A percentile compares a stretch with the other conserved stretches of the same genome.
phyloP scores from a whole-genome alignment of 1,284 basidiomycete species.

The Cryptococcus sp. region DNA sequence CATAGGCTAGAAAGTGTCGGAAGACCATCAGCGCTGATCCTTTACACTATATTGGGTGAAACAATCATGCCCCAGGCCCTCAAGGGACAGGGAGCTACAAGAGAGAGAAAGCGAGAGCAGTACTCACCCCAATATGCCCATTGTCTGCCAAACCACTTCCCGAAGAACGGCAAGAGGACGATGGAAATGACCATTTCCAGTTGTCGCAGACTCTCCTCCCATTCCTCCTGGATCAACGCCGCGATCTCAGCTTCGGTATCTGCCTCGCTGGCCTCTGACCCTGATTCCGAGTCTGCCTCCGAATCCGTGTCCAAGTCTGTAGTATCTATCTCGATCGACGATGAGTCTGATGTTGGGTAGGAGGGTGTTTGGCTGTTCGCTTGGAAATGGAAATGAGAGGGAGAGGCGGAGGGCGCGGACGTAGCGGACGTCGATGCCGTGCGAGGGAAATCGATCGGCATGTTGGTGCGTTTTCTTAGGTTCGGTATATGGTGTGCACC shows the following conservation, averaged over 20 bases:
- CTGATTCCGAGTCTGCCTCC: constrained; percentile 46
- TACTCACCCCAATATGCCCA: constrained; percentile 81
- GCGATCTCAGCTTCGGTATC: constrained; percentile 59
- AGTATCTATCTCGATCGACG: background rate
- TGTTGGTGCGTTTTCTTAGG: constrained; percentile 11
- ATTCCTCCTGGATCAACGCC: constrained; percentile 79
- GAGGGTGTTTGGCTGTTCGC: constrained; percentile 19
- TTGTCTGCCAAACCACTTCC: constrained; percentile 81
- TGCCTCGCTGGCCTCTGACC: constrained; percentile 60
- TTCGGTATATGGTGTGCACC: background rate
- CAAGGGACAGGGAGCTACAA: background rate
- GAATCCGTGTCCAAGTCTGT: constrained; percentile 23
- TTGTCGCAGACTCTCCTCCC: constrained; percentile 85
- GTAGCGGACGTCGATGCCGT: background rate
- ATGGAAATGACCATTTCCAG: constrained; percentile 76
- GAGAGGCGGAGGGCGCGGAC: constrained; percentile 6
- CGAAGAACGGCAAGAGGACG: constrained; percentile 79
- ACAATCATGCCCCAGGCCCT: no score
- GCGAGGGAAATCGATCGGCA: constrained; percentile 42
- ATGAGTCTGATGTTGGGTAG: constrained; percentile 57
- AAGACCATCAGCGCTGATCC: background rate
- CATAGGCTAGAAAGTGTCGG: constrained; percentile 16
- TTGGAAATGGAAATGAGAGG: background rate
- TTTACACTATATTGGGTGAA: no score
- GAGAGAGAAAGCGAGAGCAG: background rate